Base-by-base conservation (phyloP, 2,329 filamentous ascomycete genomes). In the Nannizziopsis arthrosporioides region DNA sequence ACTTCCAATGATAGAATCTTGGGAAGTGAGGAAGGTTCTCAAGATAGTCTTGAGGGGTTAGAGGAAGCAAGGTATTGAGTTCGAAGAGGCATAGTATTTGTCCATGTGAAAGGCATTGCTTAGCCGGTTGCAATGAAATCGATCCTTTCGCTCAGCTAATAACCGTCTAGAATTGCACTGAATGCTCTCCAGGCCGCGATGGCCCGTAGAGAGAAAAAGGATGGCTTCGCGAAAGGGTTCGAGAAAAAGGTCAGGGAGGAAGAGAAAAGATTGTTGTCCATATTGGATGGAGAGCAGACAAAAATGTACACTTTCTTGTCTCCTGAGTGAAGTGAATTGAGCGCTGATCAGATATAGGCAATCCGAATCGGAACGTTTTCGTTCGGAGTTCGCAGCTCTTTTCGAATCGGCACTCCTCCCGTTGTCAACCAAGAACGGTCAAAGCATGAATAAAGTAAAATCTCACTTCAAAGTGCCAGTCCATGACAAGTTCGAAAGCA, bases 211-310 rank as follows among this genome's bases (percentile, higher is more conserved):
- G 48, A 53, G 35, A 55, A 51, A 38, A 55, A 48, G 22, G 54
- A 55, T 44, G 48, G 45, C 27, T 55, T 52, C 32, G 49, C 46
- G 10, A 53, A 50, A 11, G 49, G 43, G 12, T 53, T 57, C 35
- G 54, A 56, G 38, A 50, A 49, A 36, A 44, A 44, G 12, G 49
- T 56, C n/a, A 34, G 19, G 9, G 35, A 43, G 10, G 53, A 55
- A 10, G 54, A 56, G 32, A 52, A 36, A 35, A 52, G 53, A 35
- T 39, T 55, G 12, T 30, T 53, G 7, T 30, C 40, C 14, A 15
- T 54, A 17, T 4, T 57, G 32, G 42, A 53, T 34, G 46, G 42
- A 15, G 44, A 43, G 32, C 44, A 52, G 1, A 41, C 47, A 8
- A 36, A 51, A 34, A 45, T 51, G 55, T 54, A 50, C 39, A 44